Evolutionary conservation across 2,329 filamentous ascomycete genomes (phyloP).

Genomic region (Fusarium camptoceras): DNA sequence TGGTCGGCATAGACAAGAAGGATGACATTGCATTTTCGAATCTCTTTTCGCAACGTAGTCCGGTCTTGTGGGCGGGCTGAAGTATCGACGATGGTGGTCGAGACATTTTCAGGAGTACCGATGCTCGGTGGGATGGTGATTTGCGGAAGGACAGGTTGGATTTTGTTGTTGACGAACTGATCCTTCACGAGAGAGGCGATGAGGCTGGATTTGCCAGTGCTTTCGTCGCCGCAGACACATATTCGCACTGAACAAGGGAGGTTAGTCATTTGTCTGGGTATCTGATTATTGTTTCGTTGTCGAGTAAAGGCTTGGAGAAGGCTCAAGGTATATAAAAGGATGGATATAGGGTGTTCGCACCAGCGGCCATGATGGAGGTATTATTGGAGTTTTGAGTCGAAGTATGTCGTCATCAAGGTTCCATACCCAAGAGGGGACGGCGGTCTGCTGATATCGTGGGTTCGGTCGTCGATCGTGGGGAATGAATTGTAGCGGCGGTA

Average conservation of each 20-base stretch:
- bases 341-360: slow-evolving; percentile 33
- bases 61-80: slow-evolving; percentile 95
- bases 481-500: slow-evolving; percentile 12
- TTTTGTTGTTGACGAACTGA: slow-evolving; percentile 94
- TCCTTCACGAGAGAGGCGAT: slow-evolving; percentile 97
- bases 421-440: slow-evolving; percentile 34
- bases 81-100: slow-evolving; percentile 97
- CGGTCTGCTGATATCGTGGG: slow-evolving; percentile 25
- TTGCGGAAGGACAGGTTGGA: slow-evolving; percentile 92
- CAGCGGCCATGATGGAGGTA: slow-evolving; percentile 43
- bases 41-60: slow-evolving; percentile 89
- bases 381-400: slow-evolving; percentile 29
- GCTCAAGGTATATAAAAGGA: slow-evolving; percentile 2
- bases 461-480: slow-evolving; percentile 18
- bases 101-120: slow-evolving; percentile 95
- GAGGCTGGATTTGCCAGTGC: slow-evolving; percentile 91
- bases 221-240: slow-evolving; percentile 96
- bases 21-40: slow-evolving; percentile 97
- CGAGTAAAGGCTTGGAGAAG: background rate
- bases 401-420: slow-evolving; percentile 34
- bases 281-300: slow-evolving; percentile 1
- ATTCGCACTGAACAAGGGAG: slow-evolving; percentile 74
- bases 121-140: slow-evolving; percentile 95
- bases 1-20: slow-evolving; percentile 97
- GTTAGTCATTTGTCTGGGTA: slow-evolving; percentile 24